phyloP scores from a whole-genome alignment of 257 asterid genomes.

The Lavandula angustifolia region DNA sequence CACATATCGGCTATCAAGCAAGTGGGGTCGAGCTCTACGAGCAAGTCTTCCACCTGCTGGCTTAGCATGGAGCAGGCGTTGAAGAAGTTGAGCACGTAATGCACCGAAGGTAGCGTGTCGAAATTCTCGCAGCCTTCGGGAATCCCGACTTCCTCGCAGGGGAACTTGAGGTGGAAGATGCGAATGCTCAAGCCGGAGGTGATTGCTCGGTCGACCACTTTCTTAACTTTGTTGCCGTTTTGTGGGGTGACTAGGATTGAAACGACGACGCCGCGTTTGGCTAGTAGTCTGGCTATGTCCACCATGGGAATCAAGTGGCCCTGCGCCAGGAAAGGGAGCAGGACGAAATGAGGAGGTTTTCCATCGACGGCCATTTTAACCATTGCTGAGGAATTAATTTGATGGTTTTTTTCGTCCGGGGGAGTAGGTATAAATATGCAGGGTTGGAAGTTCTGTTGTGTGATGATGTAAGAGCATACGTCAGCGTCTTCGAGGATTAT shows the following conservation, averaged over 20 bases:
- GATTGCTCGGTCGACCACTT: constrained; percentile 39
- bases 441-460: background rate
- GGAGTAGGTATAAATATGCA: background rate
- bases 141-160: constrained; percentile 36
- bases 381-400: background rate
- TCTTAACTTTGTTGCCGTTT: constrained; percentile 34
- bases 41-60: constrained; percentile 29
- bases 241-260: constrained; percentile 48
- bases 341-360: constrained; percentile 47
- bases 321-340: constrained; percentile 62
- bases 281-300: constrained; percentile 57
- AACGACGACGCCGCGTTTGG: constrained; percentile 38
- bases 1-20: constrained; percentile 48
- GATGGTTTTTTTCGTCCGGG: no score
- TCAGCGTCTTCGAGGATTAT: background rate
- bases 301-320: constrained; percentile 67
- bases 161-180: constrained; percentile 36
- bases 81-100: constrained; percentile 27
- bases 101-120: constrained; percentile 32
- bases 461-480: constrained; percentile 26
- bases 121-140: constrained; percentile 47
- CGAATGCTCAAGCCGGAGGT: constrained; percentile 37
- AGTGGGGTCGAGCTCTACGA: constrained; percentile 30
- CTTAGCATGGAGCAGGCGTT: constrained; percentile 30
- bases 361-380: constrained; percentile 16